Conservation (phyloP, 495 filamentous ascomycete genomes). For the Neurospora sp. region DNA sequence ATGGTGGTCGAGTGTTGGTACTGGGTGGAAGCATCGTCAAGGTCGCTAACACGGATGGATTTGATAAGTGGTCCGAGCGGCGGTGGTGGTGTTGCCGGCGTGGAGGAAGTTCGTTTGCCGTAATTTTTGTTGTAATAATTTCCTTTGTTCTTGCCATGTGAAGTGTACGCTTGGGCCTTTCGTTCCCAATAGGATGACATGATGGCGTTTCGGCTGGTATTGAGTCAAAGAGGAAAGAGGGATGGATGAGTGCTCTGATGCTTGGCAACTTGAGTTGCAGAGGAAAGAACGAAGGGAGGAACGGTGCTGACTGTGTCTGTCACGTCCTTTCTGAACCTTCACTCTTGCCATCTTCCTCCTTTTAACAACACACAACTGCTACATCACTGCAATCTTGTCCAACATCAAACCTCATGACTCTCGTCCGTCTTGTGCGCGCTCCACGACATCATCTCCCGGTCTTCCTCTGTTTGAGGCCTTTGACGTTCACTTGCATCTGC, state of each 20-base stretch:
- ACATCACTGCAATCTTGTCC: too few relatives aligned
- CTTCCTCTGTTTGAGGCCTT: background rate
- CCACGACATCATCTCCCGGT: background rate
- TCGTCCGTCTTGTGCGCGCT: background rate
- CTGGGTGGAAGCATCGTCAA: background rate
- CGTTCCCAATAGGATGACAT: background rate
- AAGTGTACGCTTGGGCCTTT: background rate
- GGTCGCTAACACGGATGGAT: slow-evolving; percentile 7
- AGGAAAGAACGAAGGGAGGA: background rate
- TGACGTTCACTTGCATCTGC: background rate
- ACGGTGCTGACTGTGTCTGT: background rate
- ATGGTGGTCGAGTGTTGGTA: slow-evolving; percentile 1
- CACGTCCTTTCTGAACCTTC: too few relatives aligned
- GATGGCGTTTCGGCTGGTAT: background rate
- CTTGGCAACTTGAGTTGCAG: background rate
- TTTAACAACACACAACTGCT: background rate
- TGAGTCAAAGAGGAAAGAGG: background rate
- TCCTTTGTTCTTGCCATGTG: background rate
- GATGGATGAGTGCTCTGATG: background rate
- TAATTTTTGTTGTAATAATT: background rate
- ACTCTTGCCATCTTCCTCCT: background rate
- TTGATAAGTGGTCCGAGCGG: slow-evolving; percentile 14
- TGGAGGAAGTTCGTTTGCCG: background rate
- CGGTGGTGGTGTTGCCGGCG: slow-evolving; percentile 4
- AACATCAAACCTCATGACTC: too few relatives aligned